Conservation (phyloP, 192 early-diverging fungal genomes). For the Podila epigama region DNA sequence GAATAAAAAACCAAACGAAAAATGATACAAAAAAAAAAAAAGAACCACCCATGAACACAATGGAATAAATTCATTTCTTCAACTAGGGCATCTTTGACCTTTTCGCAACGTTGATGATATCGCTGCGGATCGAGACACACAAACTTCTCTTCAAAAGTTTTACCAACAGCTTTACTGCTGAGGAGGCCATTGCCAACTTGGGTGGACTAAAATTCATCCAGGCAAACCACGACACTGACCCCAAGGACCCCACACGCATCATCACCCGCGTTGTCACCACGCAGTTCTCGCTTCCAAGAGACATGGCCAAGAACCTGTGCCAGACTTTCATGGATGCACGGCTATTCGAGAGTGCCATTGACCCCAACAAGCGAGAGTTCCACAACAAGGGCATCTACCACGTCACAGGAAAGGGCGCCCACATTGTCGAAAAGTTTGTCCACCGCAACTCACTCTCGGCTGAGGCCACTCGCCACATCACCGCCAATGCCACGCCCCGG, state of each 20-base stretch:
- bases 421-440: constrained; percentile 58
- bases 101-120: constrained; percentile 63
- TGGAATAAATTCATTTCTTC: not conserved
- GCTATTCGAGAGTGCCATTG: constrained; percentile 53
- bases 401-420: constrained; percentile 60
- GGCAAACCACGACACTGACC: constrained; percentile 55
- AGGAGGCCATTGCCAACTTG: constrained; percentile 62
- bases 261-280: constrained; percentile 63
- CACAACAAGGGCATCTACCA: constrained; percentile 58
- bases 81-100: constrained; percentile 65
- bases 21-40: not conserved
- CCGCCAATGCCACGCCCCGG: constrained; percentile 37
- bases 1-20: too few species aligned
- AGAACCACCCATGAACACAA: not conserved
- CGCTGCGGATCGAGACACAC: constrained; percentile 58
- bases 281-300: constrained; percentile 62
- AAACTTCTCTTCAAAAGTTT: constrained; percentile 61
- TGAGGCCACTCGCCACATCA: constrained; percentile 52
- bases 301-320: constrained; percentile 65
- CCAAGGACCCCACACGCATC: constrained; percentile 53
- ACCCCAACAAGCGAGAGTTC: constrained; percentile 54
- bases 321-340: constrained; percentile 62
- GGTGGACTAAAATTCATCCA: constrained; percentile 62
- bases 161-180: constrained; percentile 60
- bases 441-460: constrained; percentile 44